These are phyloP conservation scores for Schwanniomyces vanrijiae DNA, from an alignment of 805 yeast genomes.

Conservation along the genomic window DNA sequence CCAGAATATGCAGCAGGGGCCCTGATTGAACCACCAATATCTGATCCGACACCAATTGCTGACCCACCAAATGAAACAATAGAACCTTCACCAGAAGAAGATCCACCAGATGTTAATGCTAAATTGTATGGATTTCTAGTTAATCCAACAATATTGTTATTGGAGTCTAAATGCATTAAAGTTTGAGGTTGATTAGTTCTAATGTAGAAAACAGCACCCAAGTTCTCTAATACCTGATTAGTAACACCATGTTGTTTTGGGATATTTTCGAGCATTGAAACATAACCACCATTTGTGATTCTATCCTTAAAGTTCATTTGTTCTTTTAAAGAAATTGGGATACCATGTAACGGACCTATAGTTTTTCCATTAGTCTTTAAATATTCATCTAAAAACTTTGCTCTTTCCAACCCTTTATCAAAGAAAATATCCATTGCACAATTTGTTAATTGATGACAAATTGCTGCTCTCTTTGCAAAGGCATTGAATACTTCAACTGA, in stretches of 20 bases:
- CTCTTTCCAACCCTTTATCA: constrained; percentile 58
- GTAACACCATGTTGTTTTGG: constrained; percentile 30
- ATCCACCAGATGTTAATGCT: constrained; percentile 42
- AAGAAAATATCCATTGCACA: constrained; percentile 48
- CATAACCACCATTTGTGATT: constrained; percentile 41
- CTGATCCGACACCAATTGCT: constrained; percentile 41
- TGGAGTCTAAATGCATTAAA: constrained; percentile 44
- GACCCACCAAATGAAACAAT: constrained; percentile 42
- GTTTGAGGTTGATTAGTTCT: constrained; percentile 47
- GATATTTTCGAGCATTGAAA: constrained; percentile 31
- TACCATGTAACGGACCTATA: constrained; percentile 65
- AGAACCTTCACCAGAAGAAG: constrained; percentile 47
- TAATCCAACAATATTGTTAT: constrained; percentile 39
- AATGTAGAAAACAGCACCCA: constrained; percentile 45
- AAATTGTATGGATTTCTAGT: constrained; percentile 39
- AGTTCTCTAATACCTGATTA: constrained; percentile 31
- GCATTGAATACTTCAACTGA: constrained; percentile 42
- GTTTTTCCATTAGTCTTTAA: constrained; percentile 45
- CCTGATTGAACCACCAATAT: constrained; percentile 46
- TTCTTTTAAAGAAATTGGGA: constrained; percentile 63
- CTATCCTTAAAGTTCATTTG: constrained; percentile 37
- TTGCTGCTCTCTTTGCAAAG: constrained; percentile 40
- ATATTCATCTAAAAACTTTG: constrained; percentile 54
- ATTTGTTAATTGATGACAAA: constrained; percentile 45
- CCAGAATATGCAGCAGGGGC: constrained; percentile 46